A percentile compares a stretch with the other conserved stretches of the same genome.
Evolutionary conservation across 2,329 filamentous ascomycete genomes (phyloP).

Genomic region (Aquanectria penicillioides): DNA sequence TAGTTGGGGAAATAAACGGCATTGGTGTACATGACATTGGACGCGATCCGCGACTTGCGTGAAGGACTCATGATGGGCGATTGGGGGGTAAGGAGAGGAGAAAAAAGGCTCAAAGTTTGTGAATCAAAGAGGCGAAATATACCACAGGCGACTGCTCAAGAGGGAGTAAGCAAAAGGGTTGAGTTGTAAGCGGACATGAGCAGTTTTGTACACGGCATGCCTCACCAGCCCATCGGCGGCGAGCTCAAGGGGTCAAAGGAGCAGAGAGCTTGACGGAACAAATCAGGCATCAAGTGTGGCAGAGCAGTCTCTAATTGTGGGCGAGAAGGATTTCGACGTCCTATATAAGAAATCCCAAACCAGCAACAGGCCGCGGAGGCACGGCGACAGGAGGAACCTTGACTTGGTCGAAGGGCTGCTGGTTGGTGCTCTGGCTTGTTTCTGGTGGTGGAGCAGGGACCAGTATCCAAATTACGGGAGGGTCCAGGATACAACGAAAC

Average conservation of each 20-base stretch:
- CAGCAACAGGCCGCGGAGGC: conserved; percentile 27
- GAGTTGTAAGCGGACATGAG: conserved; percentile 27
- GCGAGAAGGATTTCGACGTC: conserved; percentile 36
- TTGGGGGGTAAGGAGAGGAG: not conserved
- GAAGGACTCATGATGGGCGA: conserved; percentile 54
- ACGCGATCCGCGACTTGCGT: conserved; percentile 57
- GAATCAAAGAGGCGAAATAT: not conserved
- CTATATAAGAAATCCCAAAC: conserved; percentile 41
- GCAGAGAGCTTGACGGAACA: conserved; percentile 33
- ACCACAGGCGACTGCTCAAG: conserved; percentile 6
- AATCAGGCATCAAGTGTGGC: conserved; percentile 41
- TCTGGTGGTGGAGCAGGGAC: conserved; percentile 42
- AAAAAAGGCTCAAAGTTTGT: conserved; percentile 1
- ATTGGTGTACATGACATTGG: conserved; percentile 70
- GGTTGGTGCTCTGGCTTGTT: conserved; percentile 33
- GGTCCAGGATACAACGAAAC: conserved; percentile 48
- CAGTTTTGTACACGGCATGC: conserved; percentile 32
- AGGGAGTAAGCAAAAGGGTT: conserved; percentile 14
- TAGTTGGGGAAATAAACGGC: conserved; percentile 88
- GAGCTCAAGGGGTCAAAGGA: conserved; percentile 25
- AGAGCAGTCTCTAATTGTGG: conserved; percentile 34
- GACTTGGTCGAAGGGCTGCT: conserved; percentile 27
- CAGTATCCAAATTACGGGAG: conserved; percentile 47
- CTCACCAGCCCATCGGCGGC: conserved; percentile 26
- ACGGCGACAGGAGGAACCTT: conserved; percentile 26